Percentiles rank a stretch among this genome's conserved stretches.
These are phyloP conservation scores for Coemansia sp. DNA, from an alignment of 192 early-diverging fungal genomes.

Conservation along the genomic window DNA sequence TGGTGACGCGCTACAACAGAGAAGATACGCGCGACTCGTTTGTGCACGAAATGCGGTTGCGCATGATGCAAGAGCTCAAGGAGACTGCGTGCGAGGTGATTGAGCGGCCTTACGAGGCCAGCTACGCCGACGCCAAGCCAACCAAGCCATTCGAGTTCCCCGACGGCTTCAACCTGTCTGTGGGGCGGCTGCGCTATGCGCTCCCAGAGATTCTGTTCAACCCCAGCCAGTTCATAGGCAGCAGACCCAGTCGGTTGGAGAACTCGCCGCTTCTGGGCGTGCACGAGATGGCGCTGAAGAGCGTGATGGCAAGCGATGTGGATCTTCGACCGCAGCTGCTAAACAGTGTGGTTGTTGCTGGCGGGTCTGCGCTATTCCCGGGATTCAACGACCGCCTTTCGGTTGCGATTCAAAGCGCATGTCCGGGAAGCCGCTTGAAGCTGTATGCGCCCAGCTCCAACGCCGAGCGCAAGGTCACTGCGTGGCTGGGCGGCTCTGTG, in stretches of 20 bases:
- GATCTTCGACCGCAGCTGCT: conserved; percentile 84
- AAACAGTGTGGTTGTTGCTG: conserved; percentile 82
- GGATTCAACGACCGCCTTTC: conserved; percentile 83
- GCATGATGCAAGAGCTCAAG: conserved; percentile 89
- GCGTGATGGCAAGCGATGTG: conserved; percentile 75
- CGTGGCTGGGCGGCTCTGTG: conserved; percentile 97
- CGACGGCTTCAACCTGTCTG: conserved; percentile 84
- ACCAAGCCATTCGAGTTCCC: conserved; percentile 92
- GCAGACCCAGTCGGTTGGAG: conserved; percentile 23
- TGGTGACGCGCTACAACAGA: conserved; percentile 31
- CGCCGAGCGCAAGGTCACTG: conserved; percentile 75
- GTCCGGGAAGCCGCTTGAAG: conserved; percentile 65
- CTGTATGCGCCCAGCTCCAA: conserved; percentile 56
- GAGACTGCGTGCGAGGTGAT: conserved; percentile 85
- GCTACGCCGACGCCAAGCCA: conserved; percentile 59
- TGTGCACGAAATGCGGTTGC: conserved; percentile 71
- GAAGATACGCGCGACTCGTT: conserved; percentile 54
- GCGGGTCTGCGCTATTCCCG: conserved; percentile 83
- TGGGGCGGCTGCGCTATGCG: conserved; percentile 77
- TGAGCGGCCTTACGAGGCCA: conserved; percentile 31
- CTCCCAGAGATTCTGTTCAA: conserved; percentile 87
- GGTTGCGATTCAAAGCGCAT: conserved; percentile 27
- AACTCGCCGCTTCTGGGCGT: conserved; percentile 53
- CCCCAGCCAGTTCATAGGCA: conserved; percentile 62
- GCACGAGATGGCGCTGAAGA: conserved; percentile 72